Evolutionary conservation across 495 filamentous ascomycete species (phyloP), one percentile per base, ranked within the genome.

Genomic region (Pyrenula aspistea): DNA sequence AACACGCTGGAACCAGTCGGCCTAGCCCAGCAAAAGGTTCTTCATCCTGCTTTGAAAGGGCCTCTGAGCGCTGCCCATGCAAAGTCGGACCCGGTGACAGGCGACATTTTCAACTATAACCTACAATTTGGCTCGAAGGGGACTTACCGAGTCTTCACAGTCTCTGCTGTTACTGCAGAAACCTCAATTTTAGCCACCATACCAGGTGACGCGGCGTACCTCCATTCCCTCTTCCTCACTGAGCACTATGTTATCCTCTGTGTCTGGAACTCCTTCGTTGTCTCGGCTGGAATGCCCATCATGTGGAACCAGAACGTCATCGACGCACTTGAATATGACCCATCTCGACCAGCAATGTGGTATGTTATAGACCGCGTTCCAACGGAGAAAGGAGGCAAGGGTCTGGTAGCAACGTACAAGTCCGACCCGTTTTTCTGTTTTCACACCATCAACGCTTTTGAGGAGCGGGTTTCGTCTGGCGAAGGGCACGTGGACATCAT

Each of bases 101-200:
- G 88, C 1, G 86, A 91, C 58, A 64, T 87, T n/a, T 88, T 78
- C 71, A 91, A 90, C 63, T 89, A 77, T 71, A 91, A 91, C 63
- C 77, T 89, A 31, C 62, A 73, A 1, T 49, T 82, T 2, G 76
- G 74, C 10, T 54, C 53, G 12, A 61, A 59, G 0, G 59, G 71
- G 2, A 79, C 76, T 0, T 93, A 91, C 60, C 81, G 84, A 1
- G 63, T 91, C 24, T 91, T 91, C 65, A 64, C 69, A 2, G 77
- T 82, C 12, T 82, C 72, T 4, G 77, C 77, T 0, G 62, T 76
- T 0, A 85, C 78, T 0, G 86, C 84, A 0, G 68, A 82, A 51
- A 88, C 86, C 0, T 73, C 78, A 1, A 86, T 93, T 31, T 75
- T 93, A 0, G 87, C 86, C 2, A 82, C 80, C 0, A 82, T 91